Conservation (phyloP, 2,329 filamentous ascomycete genomes). For the Arthrobotrys sinensis region DNA sequence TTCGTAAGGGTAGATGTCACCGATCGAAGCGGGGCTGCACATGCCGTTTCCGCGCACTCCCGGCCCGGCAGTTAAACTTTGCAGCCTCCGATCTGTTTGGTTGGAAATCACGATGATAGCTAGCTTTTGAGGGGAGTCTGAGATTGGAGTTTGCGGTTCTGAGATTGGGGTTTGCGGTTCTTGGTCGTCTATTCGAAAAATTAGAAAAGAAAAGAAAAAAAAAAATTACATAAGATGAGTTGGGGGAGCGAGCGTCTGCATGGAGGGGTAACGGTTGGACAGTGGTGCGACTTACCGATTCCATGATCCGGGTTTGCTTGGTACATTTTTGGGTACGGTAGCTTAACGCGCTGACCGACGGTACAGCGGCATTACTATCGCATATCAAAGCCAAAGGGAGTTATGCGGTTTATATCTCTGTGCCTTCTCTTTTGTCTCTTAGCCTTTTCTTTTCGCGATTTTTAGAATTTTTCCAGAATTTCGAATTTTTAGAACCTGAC, state of each 20-base stretch:
- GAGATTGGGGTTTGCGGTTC: conserved; percentile 30
- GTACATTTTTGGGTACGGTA: conserved; percentile 20
- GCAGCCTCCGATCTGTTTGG: conserved; percentile 23
- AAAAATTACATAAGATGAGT: background rate
- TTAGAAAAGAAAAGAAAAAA: background rate
- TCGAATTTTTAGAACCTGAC: background rate
- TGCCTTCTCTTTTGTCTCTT: background rate
- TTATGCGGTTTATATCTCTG: conserved; percentile 3
- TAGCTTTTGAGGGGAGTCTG: background rate
- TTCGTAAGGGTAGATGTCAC: conserved; percentile 29
- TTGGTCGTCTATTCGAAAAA: background rate
- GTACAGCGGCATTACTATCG: conserved; percentile 18
- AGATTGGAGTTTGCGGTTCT: conserved; percentile 28
- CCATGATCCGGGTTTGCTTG: conserved; percentile 15
- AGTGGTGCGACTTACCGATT: conserved; percentile 16
- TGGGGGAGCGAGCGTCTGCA: background rate
- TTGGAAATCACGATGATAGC: conserved; percentile 35
- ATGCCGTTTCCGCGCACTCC: conserved; percentile 40
- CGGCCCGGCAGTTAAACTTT: conserved; percentile 15
- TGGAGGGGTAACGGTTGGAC: background rate
- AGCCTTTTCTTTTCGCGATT: background rate
- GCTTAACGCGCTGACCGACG: conserved; percentile 23
- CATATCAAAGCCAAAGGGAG: background rate
- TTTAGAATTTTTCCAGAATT: background rate
- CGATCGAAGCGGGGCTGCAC: conserved; percentile 17